Conservation (phyloP, 2,329 filamentous ascomycete species). For the Raffaelea albimanens region DNA sequence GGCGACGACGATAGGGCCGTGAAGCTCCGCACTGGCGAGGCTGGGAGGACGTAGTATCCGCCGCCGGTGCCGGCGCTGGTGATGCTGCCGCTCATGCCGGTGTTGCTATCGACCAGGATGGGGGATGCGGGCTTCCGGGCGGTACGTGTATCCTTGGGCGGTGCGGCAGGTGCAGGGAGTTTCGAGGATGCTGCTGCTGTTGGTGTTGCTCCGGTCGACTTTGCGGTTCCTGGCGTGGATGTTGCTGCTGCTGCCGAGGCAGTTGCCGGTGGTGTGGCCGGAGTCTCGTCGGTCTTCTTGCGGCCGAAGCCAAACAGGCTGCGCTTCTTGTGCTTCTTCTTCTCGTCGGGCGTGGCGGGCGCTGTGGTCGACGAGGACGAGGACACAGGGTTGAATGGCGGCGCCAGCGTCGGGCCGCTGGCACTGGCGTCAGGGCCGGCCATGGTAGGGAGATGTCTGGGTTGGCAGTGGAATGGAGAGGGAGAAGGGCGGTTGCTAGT, state of each 20-base stretch:
- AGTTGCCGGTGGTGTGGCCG: slow-evolving; percentile 17
- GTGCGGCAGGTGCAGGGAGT: slow-evolving; percentile 19
- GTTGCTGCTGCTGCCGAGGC: slow-evolving; percentile 6
- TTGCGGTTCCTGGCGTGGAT: neutral
- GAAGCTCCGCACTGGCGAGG: slow-evolving; percentile 53
- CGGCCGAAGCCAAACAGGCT: slow-evolving; percentile 21
- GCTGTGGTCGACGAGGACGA: slow-evolving; percentile 6
- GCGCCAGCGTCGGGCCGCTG: slow-evolving; percentile 8
- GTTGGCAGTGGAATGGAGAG: too few relatives aligned
- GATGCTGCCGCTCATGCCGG: slow-evolving; percentile 30
- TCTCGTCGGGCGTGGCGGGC: slow-evolving; percentile 14
- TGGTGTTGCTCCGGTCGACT: neutral
- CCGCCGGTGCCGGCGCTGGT: slow-evolving; percentile 24
- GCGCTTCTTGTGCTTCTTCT: slow-evolving; percentile 24
- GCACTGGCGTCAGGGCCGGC: slow-evolving; percentile 8
- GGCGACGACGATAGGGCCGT: slow-evolving; percentile 55
- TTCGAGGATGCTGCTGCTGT: neutral
- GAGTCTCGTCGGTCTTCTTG: slow-evolving; percentile 30
- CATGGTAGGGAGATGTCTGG: slow-evolving; percentile 4
- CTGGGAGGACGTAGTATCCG: slow-evolving; percentile 33
- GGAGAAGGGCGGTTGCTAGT: too few relatives aligned
- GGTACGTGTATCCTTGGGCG: slow-evolving; percentile 14
- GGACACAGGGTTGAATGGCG: slow-evolving; percentile 12
- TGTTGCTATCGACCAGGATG: slow-evolving; percentile 22
- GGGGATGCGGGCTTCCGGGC: slow-evolving; percentile 24